These are phyloP conservation scores for Batkoa obscura DNA, from an alignment of 371 early-diverging fungal genomes.

Conservation along the genomic window DNA sequence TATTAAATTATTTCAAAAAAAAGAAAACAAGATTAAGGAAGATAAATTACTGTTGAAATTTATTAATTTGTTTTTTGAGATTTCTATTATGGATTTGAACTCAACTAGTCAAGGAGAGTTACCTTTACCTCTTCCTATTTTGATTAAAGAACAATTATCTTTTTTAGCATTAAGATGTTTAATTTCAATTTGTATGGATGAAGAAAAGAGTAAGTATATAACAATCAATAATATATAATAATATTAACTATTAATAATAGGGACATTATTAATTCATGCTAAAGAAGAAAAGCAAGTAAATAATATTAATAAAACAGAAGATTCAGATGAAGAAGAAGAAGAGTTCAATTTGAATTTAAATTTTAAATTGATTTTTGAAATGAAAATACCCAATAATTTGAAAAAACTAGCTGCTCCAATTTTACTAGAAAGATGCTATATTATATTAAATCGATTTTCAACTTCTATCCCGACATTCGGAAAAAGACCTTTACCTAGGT, in stretches of 20 bases:
- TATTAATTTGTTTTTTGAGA: conserved; percentile 27
- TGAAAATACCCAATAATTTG: conserved; percentile 27
- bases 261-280: no score
- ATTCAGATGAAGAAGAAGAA: neutral
- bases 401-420: conserved; percentile 43
- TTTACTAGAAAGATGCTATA: conserved; percentile 45
- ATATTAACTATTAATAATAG: no score
- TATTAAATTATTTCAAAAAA: conserved; percentile 28
- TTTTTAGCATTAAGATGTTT: neutral
- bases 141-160: neutral
- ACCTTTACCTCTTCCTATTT: neutral
- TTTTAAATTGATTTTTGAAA: neutral
- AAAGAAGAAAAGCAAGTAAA: neutral
- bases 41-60: conserved; percentile 10
- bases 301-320: neutral
- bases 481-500: conserved; percentile 60
- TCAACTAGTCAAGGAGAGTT: no score
- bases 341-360: neutral
- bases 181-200: neutral
- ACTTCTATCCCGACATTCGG: conserved; percentile 57
- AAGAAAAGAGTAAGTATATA: neutral
- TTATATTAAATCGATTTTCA: conserved; percentile 41
- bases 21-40: conserved; percentile 6
- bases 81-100: conserved; percentile 21
- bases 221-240: no score